Percentiles rank a stretch among this genome's conserved stretches.
phyloP scores from a whole-genome alignment of 805 yeast genomes.

The Clavispora phyllophila region DNA sequence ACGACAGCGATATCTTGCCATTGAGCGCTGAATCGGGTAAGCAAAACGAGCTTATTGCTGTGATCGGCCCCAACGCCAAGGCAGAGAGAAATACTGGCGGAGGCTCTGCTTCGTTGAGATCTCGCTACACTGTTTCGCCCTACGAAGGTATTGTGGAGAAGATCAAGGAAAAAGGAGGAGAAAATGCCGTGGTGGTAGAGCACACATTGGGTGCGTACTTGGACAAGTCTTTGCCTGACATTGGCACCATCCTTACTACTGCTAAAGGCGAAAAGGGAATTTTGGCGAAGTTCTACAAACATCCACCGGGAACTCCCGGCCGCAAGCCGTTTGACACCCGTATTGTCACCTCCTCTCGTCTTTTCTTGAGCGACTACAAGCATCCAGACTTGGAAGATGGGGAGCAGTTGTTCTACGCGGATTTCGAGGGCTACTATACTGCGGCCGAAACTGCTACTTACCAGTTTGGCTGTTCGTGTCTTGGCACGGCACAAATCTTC shows the following conservation, averaged over 20 bases:
- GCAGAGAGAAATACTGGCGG: constrained; percentile 51
- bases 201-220: constrained; percentile 31
- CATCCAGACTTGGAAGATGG: constrained; percentile 6
- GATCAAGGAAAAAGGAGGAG: constrained; percentile 15
- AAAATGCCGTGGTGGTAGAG: constrained; percentile 13
- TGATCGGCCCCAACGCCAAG: constrained; percentile 59
- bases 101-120: constrained; percentile 55
- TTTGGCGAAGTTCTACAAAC: constrained; percentile 21
- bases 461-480: constrained; percentile 47
- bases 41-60: constrained; percentile 37
- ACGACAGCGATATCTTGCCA: constrained; percentile 45
- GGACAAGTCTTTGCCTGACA: constrained; percentile 28
- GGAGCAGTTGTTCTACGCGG: constrained; percentile 36
- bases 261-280: constrained; percentile 25
- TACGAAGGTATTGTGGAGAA: constrained; percentile 40
- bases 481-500: constrained; percentile 53
- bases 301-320: constrained; percentile 21
- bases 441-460: constrained; percentile 47
- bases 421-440: constrained; percentile 37
- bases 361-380: constrained; percentile 18
- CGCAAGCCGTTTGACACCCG: constrained; percentile 23
- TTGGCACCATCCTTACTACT: constrained; percentile 17
- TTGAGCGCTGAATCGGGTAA: constrained; percentile 17
- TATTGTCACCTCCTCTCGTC: constrained; percentile 10
- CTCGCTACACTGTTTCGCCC: constrained; percentile 48